Percentiles rank a stretch among this genome's conserved stretches.
phyloP scores from a whole-genome alignment of 805 yeast genomes.

The Candida dajiaensis region DNA sequence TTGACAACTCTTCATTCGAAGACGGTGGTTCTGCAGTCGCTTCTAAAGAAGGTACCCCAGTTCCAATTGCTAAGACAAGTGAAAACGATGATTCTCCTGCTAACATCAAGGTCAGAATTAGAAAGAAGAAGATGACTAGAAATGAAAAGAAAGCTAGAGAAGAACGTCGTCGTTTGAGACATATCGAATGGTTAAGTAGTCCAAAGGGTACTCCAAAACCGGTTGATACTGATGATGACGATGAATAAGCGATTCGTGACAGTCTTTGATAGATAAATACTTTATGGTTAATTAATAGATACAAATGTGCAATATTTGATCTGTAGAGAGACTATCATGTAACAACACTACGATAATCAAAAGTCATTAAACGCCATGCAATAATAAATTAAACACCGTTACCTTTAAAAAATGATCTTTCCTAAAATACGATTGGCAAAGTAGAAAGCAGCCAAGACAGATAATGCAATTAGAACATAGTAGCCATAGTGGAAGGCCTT shows the following conservation, averaged over 20 bases:
- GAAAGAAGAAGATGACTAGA: constrained; percentile 97
- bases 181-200: constrained; percentile 88
- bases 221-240: constrained; percentile 89
- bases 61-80: constrained; percentile 37
- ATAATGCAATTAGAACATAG: constrained; percentile 33
- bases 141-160: constrained; percentile 89
- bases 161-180: constrained; percentile 90
- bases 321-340: background rate
- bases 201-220: constrained; percentile 99
- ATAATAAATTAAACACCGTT: background rate
- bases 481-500: constrained; percentile 47
- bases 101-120: constrained; percentile 83
- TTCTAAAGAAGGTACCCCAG: constrained; percentile 42
- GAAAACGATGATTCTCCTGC: constrained; percentile 90
- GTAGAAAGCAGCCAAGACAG: constrained; percentile 28
- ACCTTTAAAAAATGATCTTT: background rate
- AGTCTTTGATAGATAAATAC: background rate
- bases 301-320: background rate
- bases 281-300: background rate
- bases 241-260: constrained; percentile 26
- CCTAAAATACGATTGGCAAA: constrained; percentile 26
- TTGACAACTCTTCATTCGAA: constrained; percentile 77
- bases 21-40: constrained; percentile 54
- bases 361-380: background rate
- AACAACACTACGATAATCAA: background rate